phyloP scores from a whole-genome alignment of 1,284 basidiomycete species.

The Boletellus deceptivus region DNA sequence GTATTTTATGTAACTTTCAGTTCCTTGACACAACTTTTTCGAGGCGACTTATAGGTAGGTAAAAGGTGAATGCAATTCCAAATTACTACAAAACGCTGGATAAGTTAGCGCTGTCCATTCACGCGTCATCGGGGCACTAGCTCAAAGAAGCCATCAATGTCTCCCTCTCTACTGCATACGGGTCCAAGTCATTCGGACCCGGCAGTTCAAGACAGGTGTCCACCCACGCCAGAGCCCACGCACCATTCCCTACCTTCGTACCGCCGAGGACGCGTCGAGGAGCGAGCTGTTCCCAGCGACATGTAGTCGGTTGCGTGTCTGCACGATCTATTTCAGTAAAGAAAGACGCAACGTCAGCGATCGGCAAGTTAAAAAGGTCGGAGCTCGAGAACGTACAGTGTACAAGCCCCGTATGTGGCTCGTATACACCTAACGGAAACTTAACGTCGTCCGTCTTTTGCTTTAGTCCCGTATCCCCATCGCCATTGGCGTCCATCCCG shows the following conservation, averaged over 20 bases:
- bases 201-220: conserved; percentile 66
- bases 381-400: conserved; percentile 50
- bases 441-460: conserved; percentile 34
- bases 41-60: neutral
- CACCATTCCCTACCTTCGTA: conserved; percentile 68
- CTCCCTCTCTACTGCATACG: conserved; percentile 18
- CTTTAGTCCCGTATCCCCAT: conserved; percentile 32
- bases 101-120: neutral
- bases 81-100: conserved; percentile 1
- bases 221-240: conserved; percentile 76
- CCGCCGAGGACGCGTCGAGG: conserved; percentile 56
- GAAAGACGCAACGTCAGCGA: neutral
- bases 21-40: too few relatives aligned
- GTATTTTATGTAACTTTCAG: too few relatives aligned
- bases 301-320: conserved; percentile 67
- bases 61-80: conserved; percentile 3
- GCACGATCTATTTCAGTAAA: conserved; percentile 50
- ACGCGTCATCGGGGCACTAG: conserved; percentile 3
- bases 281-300: conserved; percentile 59
- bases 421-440: conserved; percentile 63
- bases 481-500: conserved; percentile 21
- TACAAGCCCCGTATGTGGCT: conserved; percentile 67
- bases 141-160: conserved; percentile 13
- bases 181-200: conserved; percentile 21
- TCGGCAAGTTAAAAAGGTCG: conserved; percentile 1